phyloP scores from a whole-genome alignment of 768 basidiomycete genomes.

The Asterophora lycoperdoides region DNA sequence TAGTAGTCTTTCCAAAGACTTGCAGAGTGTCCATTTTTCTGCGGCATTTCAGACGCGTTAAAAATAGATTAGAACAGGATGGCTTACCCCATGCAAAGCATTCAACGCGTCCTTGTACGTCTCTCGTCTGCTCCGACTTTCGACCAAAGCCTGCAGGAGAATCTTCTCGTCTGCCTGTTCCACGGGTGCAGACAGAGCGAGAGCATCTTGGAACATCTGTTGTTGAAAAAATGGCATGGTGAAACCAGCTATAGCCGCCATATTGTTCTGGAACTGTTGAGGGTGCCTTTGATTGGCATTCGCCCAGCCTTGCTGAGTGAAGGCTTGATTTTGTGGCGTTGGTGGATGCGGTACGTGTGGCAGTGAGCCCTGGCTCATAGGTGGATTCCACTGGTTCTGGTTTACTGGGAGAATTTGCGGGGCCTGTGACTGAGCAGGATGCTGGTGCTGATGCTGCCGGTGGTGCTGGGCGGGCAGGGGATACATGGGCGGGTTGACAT shows the following conservation, averaged over 20 bases:
- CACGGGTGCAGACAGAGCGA: slow-evolving; percentile 50
- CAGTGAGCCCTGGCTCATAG: slow-evolving; percentile 15
- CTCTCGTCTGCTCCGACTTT: slow-evolving; percentile 36
- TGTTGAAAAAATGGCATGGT: slow-evolving; percentile 43
- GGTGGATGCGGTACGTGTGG: slow-evolving; percentile 18
- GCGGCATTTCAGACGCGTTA: slow-evolving; percentile 15
- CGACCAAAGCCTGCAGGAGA: slow-evolving; percentile 47
- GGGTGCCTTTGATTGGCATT: slow-evolving; percentile 29
- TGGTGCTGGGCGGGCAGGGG: slow-evolving; percentile 2
- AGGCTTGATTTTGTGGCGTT: slow-evolving; percentile 31
- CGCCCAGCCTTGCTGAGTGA: slow-evolving; percentile 29
- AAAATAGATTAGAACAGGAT: not conserved
- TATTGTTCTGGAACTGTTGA: slow-evolving; percentile 25
- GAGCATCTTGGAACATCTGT: slow-evolving; percentile 54
- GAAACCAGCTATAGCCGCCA: slow-evolving; percentile 29
- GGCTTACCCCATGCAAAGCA: slow-evolving; percentile 57
- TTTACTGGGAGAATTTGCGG: slow-evolving; percentile 8
- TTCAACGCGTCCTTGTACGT: slow-evolving; percentile 68
- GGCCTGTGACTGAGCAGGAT: slow-evolving; percentile 25
- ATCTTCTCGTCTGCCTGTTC: slow-evolving; percentile 54
- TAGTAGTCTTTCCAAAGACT: slow-evolving; percentile 81
- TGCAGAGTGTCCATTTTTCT: slow-evolving; percentile 51
- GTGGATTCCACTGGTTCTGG: slow-evolving; percentile 27
- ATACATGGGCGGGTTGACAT: slow-evolving; percentile 9
- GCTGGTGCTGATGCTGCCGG: slow-evolving; percentile 19